phyloP scores from a whole-genome alignment of 345 rosid genomes.

The Gynandropsis gynandra region DNA sequence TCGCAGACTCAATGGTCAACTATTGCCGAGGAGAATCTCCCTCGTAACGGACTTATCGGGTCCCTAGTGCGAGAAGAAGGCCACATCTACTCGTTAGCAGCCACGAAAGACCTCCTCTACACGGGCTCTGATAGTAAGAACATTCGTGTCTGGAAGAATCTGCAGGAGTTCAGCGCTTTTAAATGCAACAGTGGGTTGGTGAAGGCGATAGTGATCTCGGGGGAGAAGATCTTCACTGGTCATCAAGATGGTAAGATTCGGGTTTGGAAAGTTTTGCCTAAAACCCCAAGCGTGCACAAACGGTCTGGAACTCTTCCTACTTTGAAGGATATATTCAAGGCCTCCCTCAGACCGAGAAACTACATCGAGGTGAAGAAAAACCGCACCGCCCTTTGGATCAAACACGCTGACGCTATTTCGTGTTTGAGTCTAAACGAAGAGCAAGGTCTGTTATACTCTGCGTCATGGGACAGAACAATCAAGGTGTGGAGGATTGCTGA shows the following conservation, averaged over 20 bases:
- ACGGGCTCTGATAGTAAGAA: constrained; percentile 97
- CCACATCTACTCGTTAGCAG: constrained; percentile 86
- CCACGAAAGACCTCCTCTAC: constrained; percentile 72
- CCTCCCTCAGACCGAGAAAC: constrained; percentile 79
- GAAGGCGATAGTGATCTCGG: constrained; percentile 72
- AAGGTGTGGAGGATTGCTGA: constrained; percentile 91
- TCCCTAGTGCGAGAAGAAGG: constrained; percentile 92
- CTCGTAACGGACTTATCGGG: constrained; percentile 65
- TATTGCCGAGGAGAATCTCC: constrained; percentile 34
- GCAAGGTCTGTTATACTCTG: constrained; percentile 61
- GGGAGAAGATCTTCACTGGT: constrained; percentile 80
- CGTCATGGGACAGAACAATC: constrained; percentile 89
- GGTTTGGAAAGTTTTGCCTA: constrained; percentile 73
- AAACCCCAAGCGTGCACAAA: constrained; percentile 58
- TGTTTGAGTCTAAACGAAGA: constrained; percentile 71
- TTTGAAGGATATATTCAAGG: constrained; percentile 73
- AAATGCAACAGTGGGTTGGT: constrained; percentile 93
- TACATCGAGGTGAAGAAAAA: constrained; percentile 65
- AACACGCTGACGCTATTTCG: constrained; percentile 81
- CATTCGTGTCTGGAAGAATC: constrained; percentile 92
- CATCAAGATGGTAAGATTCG: constrained; percentile 95
- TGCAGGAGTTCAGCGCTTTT: constrained; percentile 78
- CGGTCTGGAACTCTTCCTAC: constrained; percentile 78
- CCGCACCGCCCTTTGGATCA: constrained; percentile 80
- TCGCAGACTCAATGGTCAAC: constrained; percentile 39